phyloP scores from a whole-genome alignment of 495 filamentous ascomycete species.

The Trichocladium antarcticum region DNA sequence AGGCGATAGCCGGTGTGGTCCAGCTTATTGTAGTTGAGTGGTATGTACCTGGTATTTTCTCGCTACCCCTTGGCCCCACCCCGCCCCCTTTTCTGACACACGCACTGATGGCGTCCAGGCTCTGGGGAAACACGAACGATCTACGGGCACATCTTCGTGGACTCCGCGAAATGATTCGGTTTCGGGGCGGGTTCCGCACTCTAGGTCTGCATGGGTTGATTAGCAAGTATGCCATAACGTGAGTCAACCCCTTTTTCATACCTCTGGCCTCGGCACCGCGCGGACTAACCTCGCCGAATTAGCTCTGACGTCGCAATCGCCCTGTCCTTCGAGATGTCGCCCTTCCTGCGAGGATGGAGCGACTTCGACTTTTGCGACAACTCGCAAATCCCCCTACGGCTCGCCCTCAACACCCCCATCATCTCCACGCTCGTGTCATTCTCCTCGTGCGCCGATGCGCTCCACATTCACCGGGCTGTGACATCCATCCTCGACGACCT shows the following conservation, averaged over 20 bases:
- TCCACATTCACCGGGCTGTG: conserved; percentile 22
- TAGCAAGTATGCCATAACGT: conserved; percentile 32
- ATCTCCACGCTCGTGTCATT: conserved; percentile 21
- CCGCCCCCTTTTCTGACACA: neutral
- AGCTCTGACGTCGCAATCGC: conserved; percentile 27
- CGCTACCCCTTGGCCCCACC: too few relatives aligned
- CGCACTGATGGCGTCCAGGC: conserved; percentile 1
- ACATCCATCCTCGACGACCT: conserved; percentile 34
- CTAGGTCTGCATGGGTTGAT: conserved; percentile 29
- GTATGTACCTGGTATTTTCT: conserved; percentile 7
- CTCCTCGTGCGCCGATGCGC: conserved; percentile 20
- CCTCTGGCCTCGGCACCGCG: neutral
- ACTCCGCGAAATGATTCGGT: conserved; percentile 27
- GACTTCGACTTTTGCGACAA: conserved; percentile 27
- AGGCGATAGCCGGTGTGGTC: conserved; percentile 27
- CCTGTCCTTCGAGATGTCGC: conserved; percentile 23
- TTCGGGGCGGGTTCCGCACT: conserved; percentile 27
- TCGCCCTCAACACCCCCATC: conserved; percentile 31
- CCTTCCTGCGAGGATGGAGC: conserved; percentile 17
- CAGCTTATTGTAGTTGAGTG: conserved; percentile 32
- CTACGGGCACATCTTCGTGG: conserved; percentile 26
- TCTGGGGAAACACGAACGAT: conserved; percentile 26
- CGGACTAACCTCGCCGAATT: neutral
- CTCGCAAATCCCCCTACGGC: conserved; percentile 18
- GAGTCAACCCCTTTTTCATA: conserved; percentile 2